Evolutionary conservation across 1,284 basidiomycete species (phyloP).

Genomic region (Trametes hirsuta): DNA sequence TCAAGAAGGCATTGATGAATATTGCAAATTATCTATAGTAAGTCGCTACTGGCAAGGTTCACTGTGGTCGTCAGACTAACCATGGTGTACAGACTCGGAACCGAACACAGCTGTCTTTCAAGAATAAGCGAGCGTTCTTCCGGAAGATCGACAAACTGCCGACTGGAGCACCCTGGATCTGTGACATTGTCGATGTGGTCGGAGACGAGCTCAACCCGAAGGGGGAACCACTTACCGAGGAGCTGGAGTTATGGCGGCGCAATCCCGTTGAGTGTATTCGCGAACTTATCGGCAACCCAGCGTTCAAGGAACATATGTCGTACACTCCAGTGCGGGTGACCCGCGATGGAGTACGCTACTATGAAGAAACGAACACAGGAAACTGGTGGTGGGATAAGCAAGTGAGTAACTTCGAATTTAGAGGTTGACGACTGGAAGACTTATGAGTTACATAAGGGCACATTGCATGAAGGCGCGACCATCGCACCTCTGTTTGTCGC

Average conservation of each 20-base stretch:
- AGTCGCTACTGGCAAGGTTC: too few species aligned
- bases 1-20: neutral
- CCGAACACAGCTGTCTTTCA: neutral
- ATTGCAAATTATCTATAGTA: neutral
- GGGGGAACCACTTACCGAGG: constrained; percentile 2
- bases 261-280: neutral
- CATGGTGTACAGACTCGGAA: neutral
- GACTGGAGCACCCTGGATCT: neutral
- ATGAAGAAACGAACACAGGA: constrained; percentile 7
- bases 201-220: neutral
- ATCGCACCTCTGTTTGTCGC: constrained; percentile 9
- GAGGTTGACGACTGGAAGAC: neutral
- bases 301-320: neutral
- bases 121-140: constrained; percentile 4
- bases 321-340: neutral
- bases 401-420: neutral
- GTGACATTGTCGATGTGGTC: neutral
- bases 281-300: constrained; percentile 2
- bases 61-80: neutral
- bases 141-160: constrained; percentile 7
- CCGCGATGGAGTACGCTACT: neutral
- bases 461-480: constrained; percentile 21
- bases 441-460: neutral
- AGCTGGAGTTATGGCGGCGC: constrained; percentile 7
- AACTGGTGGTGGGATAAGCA: constrained; percentile 11